Conservation (phyloP, 2,329 filamentous ascomycete genomes). For the Dendryphion nanum region DNA sequence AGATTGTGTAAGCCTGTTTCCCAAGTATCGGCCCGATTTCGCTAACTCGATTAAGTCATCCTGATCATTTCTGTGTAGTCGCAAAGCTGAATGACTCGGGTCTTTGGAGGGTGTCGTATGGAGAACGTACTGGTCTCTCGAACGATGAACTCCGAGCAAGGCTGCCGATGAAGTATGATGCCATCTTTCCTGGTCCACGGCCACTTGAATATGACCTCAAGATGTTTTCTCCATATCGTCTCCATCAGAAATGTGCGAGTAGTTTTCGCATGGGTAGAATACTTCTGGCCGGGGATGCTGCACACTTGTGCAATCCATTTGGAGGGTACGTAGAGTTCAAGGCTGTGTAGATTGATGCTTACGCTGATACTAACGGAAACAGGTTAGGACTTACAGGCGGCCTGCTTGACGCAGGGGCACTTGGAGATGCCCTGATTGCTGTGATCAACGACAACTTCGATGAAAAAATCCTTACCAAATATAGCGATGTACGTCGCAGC, state of each 20-base stretch:
- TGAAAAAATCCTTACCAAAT: constrained; percentile 3
- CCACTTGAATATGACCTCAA: constrained; percentile 8
- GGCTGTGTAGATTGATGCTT: neutral
- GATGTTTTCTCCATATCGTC: constrained; percentile 7
- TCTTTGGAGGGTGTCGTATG: constrained; percentile 7
- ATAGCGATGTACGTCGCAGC: constrained; percentile 4
- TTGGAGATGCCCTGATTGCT: constrained; percentile 5
- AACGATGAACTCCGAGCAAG: constrained; percentile 3
- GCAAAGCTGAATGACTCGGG: constrained; percentile 4
- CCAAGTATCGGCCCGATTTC: neutral
- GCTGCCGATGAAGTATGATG: constrained; percentile 6
- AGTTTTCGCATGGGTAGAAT: constrained; percentile 4
- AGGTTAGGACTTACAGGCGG: constrained; percentile 7
- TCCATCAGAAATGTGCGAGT: constrained; percentile 7
- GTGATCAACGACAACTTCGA: constrained; percentile 2
- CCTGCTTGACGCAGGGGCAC: constrained; percentile 6
- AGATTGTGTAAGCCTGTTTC: constrained; percentile 4
- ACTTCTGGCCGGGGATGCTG: constrained; percentile 6
- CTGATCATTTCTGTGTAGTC: constrained; percentile 5
- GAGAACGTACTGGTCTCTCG: constrained; percentile 4
- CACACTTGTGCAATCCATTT: constrained; percentile 9
- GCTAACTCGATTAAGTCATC: constrained; percentile 2
- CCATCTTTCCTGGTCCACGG: constrained; percentile 6
- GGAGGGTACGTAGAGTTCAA: constrained; percentile 3
- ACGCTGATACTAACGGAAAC: neutral